A percentile compares a stretch with the other conserved stretches of the same genome.
These are phyloP conservation scores for Diaporthe sp. DNA, from an alignment of 2,329 filamentous ascomycete genomes.

Conservation along the genomic window DNA sequence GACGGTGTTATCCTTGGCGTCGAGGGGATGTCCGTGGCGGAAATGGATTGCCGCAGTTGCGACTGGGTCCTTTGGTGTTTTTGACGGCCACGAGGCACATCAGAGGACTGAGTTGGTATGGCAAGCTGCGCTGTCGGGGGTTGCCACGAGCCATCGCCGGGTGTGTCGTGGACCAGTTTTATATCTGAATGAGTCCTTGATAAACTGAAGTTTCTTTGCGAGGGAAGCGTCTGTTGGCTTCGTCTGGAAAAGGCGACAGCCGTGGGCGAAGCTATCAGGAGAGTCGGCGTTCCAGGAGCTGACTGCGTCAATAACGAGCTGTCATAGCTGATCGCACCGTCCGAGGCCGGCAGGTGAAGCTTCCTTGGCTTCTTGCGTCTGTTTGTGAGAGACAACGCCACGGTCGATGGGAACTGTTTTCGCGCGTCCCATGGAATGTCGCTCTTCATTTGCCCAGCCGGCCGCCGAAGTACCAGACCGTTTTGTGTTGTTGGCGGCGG, in stretches of 20 bases:
- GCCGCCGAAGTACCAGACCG: not conserved
- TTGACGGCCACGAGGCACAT: not conserved
- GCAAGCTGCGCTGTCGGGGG: not conserved
- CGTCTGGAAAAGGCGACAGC: slow-evolving; percentile 21
- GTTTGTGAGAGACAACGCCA: not conserved
- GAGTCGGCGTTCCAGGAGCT: not conserved
- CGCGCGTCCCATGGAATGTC: slow-evolving; percentile 7
- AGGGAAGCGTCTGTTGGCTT: slow-evolving; percentile 21
- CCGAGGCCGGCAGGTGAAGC: slow-evolving; percentile 29
- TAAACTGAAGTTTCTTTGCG: slow-evolving; percentile 5
- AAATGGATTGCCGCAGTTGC: slow-evolving; percentile 9
- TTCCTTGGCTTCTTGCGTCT: slow-evolving; percentile 27
- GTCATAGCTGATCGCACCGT: slow-evolving; percentile 32
- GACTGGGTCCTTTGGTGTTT: not conserved
- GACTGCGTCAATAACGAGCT: slow-evolving; percentile 31
- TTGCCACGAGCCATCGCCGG: not conserved
- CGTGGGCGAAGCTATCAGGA: slow-evolving; percentile 7
- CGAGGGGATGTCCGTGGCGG: not conserved
- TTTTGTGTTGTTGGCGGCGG: slow-evolving; percentile 26
- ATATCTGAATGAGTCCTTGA: slow-evolving; percentile 16
- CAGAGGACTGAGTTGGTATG: not conserved
- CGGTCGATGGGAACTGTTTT: not conserved
- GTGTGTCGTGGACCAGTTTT: not conserved
- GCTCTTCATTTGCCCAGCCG: not conserved
- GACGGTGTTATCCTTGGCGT: not conserved